Evolutionary conservation across 2,329 filamentous ascomycete genomes (phyloP).

Genomic region (Fusarium luffae): DNA sequence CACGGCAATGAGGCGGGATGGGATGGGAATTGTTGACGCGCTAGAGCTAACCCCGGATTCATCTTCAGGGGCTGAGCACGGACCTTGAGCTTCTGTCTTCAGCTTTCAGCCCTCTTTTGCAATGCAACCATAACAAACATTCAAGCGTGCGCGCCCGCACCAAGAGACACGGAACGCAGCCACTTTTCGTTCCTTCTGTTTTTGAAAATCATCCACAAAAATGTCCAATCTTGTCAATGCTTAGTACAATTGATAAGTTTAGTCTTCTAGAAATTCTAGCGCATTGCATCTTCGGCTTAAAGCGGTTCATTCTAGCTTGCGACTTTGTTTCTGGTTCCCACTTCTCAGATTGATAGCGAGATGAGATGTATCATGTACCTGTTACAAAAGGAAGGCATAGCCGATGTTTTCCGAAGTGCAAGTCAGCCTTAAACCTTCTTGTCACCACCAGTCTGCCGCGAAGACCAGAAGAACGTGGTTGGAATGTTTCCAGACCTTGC

Average conservation of each 20-base stretch:
- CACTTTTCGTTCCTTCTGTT: too few species aligned
- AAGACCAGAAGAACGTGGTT: too few species aligned
- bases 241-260: background rate
- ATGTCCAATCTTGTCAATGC: too few species aligned
- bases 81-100: conserved; percentile 6
- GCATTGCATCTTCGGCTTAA: conserved; percentile 19
- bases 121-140: background rate
- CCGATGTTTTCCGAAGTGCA: conserved; percentile 16
- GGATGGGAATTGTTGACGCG: conserved; percentile 28
- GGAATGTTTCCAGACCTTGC: background rate
- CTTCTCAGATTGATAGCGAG: background rate
- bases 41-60: conserved; percentile 37
- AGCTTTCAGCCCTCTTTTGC: background rate
- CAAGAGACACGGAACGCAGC: background rate
- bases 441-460: fast-evolving
- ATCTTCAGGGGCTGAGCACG: conserved; percentile 27
- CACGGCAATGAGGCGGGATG: conserved; percentile 1
- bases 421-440: background rate
- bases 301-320: conserved; percentile 3
- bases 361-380: background rate
- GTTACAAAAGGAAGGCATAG: background rate
- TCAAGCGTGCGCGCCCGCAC: background rate
- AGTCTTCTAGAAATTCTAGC: background rate
- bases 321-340: background rate
- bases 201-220: background rate